phyloP scores from a whole-genome alignment of 208 protist genomes.

The Leishmania mexicana region DNA sequence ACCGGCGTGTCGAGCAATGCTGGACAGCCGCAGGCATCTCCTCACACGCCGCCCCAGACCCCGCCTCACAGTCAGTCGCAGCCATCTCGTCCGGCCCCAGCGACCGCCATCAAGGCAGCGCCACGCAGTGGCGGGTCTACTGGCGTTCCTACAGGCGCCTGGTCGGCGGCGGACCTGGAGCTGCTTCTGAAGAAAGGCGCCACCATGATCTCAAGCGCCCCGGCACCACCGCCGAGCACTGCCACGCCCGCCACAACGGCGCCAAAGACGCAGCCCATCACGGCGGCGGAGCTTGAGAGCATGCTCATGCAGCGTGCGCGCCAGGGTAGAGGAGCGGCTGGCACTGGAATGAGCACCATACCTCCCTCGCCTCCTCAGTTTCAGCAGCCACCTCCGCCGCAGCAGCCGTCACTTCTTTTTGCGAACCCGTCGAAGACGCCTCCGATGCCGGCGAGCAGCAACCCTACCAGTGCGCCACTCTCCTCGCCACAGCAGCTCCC shows the following conservation, averaged over 20 bases:
- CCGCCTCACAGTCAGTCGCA: background rate
- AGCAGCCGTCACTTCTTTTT: slow-evolving; percentile 16
- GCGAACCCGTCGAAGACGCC: slow-evolving; percentile 19
- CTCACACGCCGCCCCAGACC: slow-evolving; percentile 1
- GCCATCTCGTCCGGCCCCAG: background rate
- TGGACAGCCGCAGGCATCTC: background rate
- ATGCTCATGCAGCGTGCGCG: slow-evolving; percentile 53
- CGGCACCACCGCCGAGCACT: slow-evolving; percentile 1
- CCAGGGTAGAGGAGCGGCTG: slow-evolving; percentile 14
- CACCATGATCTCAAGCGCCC: background rate
- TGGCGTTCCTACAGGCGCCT: slow-evolving; percentile 22
- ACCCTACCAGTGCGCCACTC: slow-evolving; percentile 7
- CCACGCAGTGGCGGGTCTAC: slow-evolving; percentile 1
- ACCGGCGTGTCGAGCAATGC: slow-evolving; percentile 1
- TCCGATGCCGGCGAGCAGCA: slow-evolving; percentile 10
- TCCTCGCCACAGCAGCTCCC: slow-evolving; percentile 27
- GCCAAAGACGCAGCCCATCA: slow-evolving; percentile 35
- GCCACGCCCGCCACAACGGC: background rate
- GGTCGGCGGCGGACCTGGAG: slow-evolving; percentile 69
- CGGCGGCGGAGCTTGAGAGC: slow-evolving; percentile 60
- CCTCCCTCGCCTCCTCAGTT: slow-evolving; percentile 27
- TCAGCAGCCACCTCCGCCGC: slow-evolving; percentile 1
- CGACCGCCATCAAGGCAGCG: slow-evolving; percentile 4
- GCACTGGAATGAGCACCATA: background rate
- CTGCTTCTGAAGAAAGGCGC: slow-evolving; percentile 41